Base-by-base conservation (phyloP, 1,284 basidiomycete species). In the Ganoderma sinense region DNA sequence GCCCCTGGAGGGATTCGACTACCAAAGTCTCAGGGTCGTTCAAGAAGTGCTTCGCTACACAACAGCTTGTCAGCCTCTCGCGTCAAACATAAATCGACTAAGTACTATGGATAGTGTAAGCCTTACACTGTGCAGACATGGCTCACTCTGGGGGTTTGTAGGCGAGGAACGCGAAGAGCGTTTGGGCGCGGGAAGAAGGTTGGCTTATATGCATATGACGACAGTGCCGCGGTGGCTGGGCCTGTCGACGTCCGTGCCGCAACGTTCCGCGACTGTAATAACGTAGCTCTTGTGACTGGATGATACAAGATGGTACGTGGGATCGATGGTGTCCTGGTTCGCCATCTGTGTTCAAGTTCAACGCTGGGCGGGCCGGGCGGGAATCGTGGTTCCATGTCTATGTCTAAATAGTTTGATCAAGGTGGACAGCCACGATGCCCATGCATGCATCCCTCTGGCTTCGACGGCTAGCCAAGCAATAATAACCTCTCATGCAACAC, bases 21-120 rank as follows among this genome's bases (percentile, higher is more conserved):
- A 96, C 94, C 56, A 96, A 87, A 6, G 87, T 85, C 55, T 88
- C 82, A 4, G 94, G 85, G 5, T 85, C 80, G 78, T 95, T 95
- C 68, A 94, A 73, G 73, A 96, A 89, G 82, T 96, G 95, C 76
- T 96, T 96, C 72, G 84, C 85, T 85, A 70, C 20, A 11, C 41
- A 45, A 8, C 43, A 4, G 26, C 36, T 70, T 65, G 41, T 68
- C 56, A 70, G 26, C n/a, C 8, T 13, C 29, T 8, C 4, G 4
- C 13, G 11, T 41, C 23, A n/a, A n/a, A n/a, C n/a, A n/a, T n/a
- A n/a, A n/a, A n/a, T n/a, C n/a, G n/a, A n/a, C n/a, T n/a, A n/a
- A n/a, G n/a, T n/a, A n/a, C n/a, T n/a, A 23, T 5, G 16, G 8
- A 2, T 20, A 10, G 14, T 33, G 14, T 1, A 7, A 41, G 0